Evolutionary conservation across 805 yeast species (phyloP).

Genomic region (Wickerhamiella spandovensis): DNA sequence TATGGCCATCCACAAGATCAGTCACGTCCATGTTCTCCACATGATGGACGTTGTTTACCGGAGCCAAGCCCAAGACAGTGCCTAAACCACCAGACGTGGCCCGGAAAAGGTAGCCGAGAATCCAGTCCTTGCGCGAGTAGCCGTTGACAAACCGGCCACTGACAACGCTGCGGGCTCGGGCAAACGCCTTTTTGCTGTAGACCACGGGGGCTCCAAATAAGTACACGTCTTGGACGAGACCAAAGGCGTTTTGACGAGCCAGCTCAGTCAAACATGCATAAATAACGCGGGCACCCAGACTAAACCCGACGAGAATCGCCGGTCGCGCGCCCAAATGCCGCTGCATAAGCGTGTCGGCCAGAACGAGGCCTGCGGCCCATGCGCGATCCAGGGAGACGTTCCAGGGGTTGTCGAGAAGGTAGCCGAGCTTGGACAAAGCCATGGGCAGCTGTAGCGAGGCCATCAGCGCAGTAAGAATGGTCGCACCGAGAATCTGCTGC

Average conservation of each 20-base stretch:
- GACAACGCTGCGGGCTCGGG: slow-evolving; percentile 69
- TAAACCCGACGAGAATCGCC: slow-evolving; percentile 81
- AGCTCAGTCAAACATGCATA: slow-evolving; percentile 80
- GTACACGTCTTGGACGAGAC: slow-evolving; percentile 77
- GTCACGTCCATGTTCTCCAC: slow-evolving; percentile 84
- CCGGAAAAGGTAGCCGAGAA: slow-evolving; percentile 82
- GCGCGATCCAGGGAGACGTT: slow-evolving; percentile 93
- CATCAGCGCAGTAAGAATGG: slow-evolving; percentile 80
- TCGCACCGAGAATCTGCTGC: slow-evolving; percentile 89
- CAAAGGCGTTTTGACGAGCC: slow-evolving; percentile 74
- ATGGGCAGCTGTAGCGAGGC: slow-evolving; percentile 86
- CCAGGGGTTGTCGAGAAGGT: slow-evolving; percentile 93
- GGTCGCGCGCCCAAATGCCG: slow-evolving; percentile 89
- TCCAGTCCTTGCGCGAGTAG: slow-evolving; percentile 88
- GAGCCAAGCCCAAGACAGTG: slow-evolving; percentile 81
- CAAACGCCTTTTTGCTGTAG: slow-evolving; percentile 61
- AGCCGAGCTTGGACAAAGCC: slow-evolving; percentile 78
- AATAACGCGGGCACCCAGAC: slow-evolving; percentile 84
- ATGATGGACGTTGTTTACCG: slow-evolving; percentile 31
- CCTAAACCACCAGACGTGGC: slow-evolving; percentile 92
- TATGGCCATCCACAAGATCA: slow-evolving; percentile 79
- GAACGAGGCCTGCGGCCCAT: slow-evolving; percentile 83
- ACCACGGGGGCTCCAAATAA: slow-evolving; percentile 84
- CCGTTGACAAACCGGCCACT: slow-evolving; percentile 87
- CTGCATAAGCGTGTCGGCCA: slow-evolving; percentile 81